These are phyloP conservation scores for Sarocladium kiliense DNA, from an alignment of 2,329 filamentous ascomycete genomes.

Conservation along the genomic window DNA sequence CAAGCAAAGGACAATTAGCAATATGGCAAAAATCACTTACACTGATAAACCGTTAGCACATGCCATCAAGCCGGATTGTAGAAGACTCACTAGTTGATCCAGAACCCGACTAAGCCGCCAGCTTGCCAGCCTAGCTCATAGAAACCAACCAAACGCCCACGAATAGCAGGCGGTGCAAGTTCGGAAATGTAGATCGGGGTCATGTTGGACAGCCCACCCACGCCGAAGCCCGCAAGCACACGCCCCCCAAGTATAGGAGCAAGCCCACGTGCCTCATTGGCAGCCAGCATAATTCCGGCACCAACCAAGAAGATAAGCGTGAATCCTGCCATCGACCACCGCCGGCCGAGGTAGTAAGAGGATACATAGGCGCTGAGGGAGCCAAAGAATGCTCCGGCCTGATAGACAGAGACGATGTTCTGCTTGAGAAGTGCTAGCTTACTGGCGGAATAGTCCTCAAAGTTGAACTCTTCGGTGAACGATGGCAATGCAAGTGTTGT, in stretches of 20 bases:
- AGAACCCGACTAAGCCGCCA: constrained; percentile 59
- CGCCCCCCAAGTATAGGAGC: constrained; percentile 58
- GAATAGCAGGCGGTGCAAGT: constrained; percentile 55
- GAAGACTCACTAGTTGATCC: constrained; percentile 49
- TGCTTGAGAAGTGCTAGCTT: constrained; percentile 57
- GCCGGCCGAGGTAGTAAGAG: constrained; percentile 63
- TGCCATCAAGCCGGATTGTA: neutral
- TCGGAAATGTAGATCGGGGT: constrained; percentile 60
- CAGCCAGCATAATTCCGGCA: constrained; percentile 67
- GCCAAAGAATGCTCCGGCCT: constrained; percentile 80
- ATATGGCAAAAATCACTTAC: neutral
- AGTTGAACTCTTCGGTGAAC: neutral
- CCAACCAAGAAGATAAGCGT: constrained; percentile 62
- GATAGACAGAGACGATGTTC: constrained; percentile 78
- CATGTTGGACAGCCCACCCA: constrained; percentile 59
- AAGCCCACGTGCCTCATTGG: constrained; percentile 55
- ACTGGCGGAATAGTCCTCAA: constrained; percentile 33
- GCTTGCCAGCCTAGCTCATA: constrained; percentile 63
- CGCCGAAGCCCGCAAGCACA: constrained; percentile 58
- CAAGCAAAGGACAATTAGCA: neutral
- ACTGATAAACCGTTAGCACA: neutral
- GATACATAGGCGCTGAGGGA: constrained; percentile 55
- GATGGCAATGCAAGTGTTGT: neutral
- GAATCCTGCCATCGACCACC: constrained; percentile 58
- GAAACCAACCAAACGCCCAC: constrained; percentile 60